phyloP scores from a whole-genome alignment of 208 protist species.

The Crithidia sp. region DNA sequence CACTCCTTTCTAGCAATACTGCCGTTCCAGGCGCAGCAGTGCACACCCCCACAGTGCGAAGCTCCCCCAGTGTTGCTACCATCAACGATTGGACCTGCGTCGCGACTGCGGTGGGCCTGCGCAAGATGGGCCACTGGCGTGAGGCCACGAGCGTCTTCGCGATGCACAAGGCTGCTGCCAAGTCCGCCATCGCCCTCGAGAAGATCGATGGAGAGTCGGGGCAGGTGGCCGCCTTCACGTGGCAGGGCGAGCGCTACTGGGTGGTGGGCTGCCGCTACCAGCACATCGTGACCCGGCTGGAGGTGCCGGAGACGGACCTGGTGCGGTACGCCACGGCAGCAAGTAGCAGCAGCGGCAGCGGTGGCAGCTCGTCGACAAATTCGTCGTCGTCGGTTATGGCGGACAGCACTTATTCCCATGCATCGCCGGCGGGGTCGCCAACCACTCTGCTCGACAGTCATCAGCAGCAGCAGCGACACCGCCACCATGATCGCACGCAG shows the following conservation, averaged over 20 bases:
- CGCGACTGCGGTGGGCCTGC: constrained; percentile 54
- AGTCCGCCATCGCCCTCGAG: constrained; percentile 53
- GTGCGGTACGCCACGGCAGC: constrained; percentile 32
- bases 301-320: constrained; percentile 75
- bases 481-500: constrained; percentile 8
- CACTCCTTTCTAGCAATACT: no score
- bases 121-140: constrained; percentile 76
- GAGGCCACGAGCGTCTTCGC: constrained; percentile 40
- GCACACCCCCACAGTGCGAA: neutral
- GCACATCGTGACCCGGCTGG: constrained; percentile 68
- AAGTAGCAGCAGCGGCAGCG: neutral
- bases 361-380: neutral
- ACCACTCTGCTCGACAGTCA: neutral
- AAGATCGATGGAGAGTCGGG: constrained; percentile 76
- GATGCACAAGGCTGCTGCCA: constrained; percentile 37
- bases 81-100: constrained; percentile 32
- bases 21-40: no score
- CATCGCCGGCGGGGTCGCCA: neutral
- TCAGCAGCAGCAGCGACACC: neutral
- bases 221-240: constrained; percentile 58
- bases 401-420: no score
- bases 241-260: constrained; percentile 69
- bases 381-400: neutral
- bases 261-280: constrained; percentile 55
- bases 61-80: neutral